Percentiles rank a stretch among this genome's conserved stretches.
phyloP scores from a whole-genome alignment of 2,329 filamentous ascomycete genomes.

The Alternaria alternata region DNA sequence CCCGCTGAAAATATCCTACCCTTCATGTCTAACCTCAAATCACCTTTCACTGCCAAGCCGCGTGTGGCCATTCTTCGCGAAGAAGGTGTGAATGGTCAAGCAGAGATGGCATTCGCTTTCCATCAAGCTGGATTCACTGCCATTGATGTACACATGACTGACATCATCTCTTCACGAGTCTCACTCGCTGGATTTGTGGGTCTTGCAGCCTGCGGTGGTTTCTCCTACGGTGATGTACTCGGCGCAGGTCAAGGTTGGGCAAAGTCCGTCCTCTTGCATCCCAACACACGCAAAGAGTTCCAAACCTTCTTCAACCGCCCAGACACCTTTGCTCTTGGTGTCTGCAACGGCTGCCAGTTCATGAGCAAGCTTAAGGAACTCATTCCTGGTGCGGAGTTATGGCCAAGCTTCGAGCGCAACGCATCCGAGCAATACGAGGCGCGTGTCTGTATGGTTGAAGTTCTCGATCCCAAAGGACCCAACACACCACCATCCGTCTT shows the following conservation, averaged over 20 bases:
- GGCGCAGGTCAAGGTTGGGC: conserved; percentile 98
- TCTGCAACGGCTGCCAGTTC: conserved; percentile 99
- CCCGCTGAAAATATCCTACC: conserved; percentile 80
- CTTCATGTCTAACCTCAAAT: conserved; percentile 68
- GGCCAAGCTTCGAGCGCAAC: conserved; percentile 90
- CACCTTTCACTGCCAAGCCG: conserved; percentile 69
- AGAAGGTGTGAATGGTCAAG: conserved; percentile 92
- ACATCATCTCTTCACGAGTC: conserved; percentile 79
- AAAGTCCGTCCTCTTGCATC: conserved; percentile 87
- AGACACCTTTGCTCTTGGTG: conserved; percentile 91
- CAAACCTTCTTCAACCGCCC: conserved; percentile 82
- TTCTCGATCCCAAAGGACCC: conserved; percentile 66
- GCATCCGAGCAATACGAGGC: conserved; percentile 88
- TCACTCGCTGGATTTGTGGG: conserved; percentile 85
- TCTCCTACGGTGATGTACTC: conserved; percentile 91
- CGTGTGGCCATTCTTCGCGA: conserved; percentile 92
- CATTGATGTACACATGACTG: conserved; percentile 96
- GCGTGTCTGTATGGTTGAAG: conserved; percentile 83
- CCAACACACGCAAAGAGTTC: conserved; percentile 78
- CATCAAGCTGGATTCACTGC: conserved; percentile 88
- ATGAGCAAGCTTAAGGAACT: conserved; percentile 81
- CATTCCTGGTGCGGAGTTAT: conserved; percentile 81
- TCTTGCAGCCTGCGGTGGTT: conserved; percentile 93
- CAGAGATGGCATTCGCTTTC: conserved; percentile 99
- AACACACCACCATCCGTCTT: conserved; percentile 72